phyloP scores from a whole-genome alignment of 495 filamentous ascomycete species.

The Chaetomium tenue region DNA sequence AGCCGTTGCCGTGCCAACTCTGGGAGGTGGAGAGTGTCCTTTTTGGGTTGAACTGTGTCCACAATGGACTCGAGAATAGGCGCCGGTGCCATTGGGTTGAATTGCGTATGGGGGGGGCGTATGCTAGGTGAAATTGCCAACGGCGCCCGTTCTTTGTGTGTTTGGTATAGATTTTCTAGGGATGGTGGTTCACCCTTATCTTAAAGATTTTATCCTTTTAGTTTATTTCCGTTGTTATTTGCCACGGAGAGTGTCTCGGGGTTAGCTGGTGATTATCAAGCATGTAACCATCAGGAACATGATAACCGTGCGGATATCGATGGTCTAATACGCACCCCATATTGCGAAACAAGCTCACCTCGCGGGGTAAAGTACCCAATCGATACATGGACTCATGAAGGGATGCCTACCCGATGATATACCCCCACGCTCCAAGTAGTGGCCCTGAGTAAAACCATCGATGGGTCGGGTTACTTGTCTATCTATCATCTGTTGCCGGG shows the following conservation, averaged over 20 bases:
- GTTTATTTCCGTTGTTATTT: neutral
- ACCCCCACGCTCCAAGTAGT: too few species aligned
- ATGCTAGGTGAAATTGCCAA: neutral
- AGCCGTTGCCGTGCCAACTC: constrained; percentile 53
- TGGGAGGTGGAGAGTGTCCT: constrained; percentile 61
- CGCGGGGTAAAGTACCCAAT: neutral
- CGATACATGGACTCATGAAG: neutral
- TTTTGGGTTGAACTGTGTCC: constrained; percentile 59
- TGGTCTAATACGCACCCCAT: constrained; percentile 19
- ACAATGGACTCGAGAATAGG: constrained; percentile 60
- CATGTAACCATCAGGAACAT: neutral
- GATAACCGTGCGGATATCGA: constrained; percentile 17
- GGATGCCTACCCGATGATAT: neutral
- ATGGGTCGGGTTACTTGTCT: too few species aligned
- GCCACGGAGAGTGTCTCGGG: neutral
- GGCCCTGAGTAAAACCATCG: too few species aligned
- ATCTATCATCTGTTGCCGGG: neutral
- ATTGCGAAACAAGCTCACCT: constrained; percentile 20
- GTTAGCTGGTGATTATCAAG: constrained; percentile 16
- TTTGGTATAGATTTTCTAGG: neutral
- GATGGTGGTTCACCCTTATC: neutral
- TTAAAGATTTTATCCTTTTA: neutral
- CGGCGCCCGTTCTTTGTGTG: neutral
- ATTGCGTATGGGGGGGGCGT: neutral
- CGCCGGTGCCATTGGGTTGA: constrained; percentile 38